Percentiles rank a stretch among this genome's conserved stretches.
phyloP scores from a whole-genome alignment of 345 rosid genomes.

The Boechera retrofracta region DNA sequence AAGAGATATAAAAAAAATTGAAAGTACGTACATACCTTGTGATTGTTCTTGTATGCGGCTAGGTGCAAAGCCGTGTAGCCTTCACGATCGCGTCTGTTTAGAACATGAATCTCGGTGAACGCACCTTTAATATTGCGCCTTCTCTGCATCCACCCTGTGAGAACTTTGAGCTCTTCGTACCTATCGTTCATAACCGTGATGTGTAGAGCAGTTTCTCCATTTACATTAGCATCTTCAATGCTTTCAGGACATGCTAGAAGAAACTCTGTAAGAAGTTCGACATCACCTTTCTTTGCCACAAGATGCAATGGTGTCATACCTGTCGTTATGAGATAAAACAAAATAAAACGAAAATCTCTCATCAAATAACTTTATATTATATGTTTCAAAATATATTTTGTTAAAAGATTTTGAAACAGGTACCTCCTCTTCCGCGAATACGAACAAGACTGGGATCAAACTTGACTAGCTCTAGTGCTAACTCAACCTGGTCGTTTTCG shows the following conservation, averaged over 20 bases:
- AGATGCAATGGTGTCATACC: slow-evolving; percentile 42
- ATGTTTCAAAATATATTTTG: no score
- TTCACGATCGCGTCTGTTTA: slow-evolving; percentile 27
- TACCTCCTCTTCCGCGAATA: slow-evolving; percentile 25
- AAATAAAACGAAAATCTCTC: background rate
- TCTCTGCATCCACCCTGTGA: slow-evolving; percentile 24
- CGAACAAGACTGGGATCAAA: slow-evolving; percentile 35
- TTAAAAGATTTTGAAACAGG: no score
- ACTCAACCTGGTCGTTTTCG: slow-evolving; percentile 10
- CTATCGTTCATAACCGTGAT: background rate
- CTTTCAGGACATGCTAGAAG: slow-evolving; percentile 27
- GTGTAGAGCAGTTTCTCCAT: slow-evolving; percentile 36
- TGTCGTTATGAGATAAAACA: background rate
- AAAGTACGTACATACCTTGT: background rate
- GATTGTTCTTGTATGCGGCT: slow-evolving; percentile 5
- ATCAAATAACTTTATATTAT: no score
- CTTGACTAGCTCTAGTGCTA: slow-evolving; percentile 33
- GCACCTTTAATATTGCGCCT: background rate
- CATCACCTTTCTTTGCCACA: background rate
- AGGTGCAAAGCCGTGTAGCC: slow-evolving; percentile 42
- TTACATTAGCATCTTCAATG: slow-evolving; percentile 23
- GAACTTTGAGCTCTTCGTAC: slow-evolving; percentile 25
- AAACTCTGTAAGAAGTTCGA: slow-evolving; percentile 9
- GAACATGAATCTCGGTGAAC: background rate
- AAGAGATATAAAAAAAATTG: no score